Conservation (phyloP, 2,329 filamentous ascomycete genomes). For the Kalmusia sp. region DNA sequence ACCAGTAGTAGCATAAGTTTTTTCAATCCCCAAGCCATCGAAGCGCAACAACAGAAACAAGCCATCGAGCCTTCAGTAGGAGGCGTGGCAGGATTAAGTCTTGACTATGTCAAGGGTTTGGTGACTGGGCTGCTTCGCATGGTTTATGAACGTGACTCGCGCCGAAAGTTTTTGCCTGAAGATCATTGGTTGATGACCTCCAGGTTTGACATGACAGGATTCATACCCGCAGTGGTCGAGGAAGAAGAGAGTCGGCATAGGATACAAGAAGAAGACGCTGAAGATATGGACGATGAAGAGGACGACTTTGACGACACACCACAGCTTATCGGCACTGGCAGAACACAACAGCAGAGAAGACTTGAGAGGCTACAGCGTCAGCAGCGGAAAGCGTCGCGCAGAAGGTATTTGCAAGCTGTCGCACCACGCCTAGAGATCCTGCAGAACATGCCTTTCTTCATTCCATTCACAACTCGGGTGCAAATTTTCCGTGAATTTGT, state of each 20-base stretch:
- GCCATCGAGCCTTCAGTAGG: constrained; percentile 56
- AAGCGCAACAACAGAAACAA: constrained; percentile 36
- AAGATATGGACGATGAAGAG: constrained; percentile 56
- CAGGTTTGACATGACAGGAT: constrained; percentile 84
- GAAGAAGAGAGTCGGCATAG: constrained; percentile 82
- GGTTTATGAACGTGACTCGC: constrained; percentile 91
- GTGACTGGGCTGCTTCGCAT: constrained; percentile 83
- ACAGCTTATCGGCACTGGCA: constrained; percentile 61
- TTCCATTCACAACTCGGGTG: constrained; percentile 90
- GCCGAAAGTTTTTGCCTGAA: constrained; percentile 81
- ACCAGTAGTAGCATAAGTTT: constrained; percentile 55
- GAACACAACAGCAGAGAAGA: constrained; percentile 67
- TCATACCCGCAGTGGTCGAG: constrained; percentile 82
- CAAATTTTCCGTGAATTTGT: constrained; percentile 94
- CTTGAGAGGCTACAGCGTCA: constrained; percentile 69
- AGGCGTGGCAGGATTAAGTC: constrained; percentile 73
- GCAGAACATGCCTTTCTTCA: constrained; percentile 95
- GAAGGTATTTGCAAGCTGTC: constrained; percentile 77
- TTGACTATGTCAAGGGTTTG: constrained; percentile 79
- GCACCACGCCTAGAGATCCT: constrained; percentile 88
- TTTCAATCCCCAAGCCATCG: constrained; percentile 34
- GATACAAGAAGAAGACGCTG: constrained; percentile 69
- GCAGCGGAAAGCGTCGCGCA: constrained; percentile 71
- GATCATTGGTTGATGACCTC: constrained; percentile 95
- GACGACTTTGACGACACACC: constrained; percentile 46